Evolutionary conservation across 306 rosid species (phyloP).

Genomic region (Elaeagnus macrophylla): DNA sequence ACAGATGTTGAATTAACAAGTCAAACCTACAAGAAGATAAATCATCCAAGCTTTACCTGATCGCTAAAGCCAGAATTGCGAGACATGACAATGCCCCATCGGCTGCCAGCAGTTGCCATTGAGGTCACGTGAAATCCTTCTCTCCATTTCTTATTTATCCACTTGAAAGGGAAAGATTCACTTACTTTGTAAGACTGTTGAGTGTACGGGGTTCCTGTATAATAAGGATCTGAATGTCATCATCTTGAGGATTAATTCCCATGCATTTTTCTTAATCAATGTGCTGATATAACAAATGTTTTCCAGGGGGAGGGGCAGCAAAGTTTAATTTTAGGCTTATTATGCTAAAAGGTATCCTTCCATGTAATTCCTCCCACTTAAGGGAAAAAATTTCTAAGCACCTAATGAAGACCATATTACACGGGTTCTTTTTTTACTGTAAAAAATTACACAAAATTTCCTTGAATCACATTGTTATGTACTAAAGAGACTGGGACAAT

Average conservation of each 20-base stretch:
- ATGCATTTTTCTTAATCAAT: no score
- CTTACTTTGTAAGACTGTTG: slow-evolving; percentile 98
- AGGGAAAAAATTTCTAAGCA: no score
- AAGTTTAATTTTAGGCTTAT: no score
- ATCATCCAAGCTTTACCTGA: slow-evolving; percentile 47
- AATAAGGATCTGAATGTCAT: slow-evolving; percentile 4
- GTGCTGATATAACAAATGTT: no score
- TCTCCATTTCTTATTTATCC: slow-evolving; percentile 97
- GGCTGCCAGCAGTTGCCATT: slow-evolving; percentile 94
- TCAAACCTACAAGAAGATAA: neutral
- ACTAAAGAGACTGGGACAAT: no score
- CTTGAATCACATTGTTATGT: no score
- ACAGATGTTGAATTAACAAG: slow-evolving; percentile 1
- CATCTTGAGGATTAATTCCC: neutral
- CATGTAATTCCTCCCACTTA: no score
- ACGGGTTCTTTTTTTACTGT: no score
- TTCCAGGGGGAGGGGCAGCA: no score
- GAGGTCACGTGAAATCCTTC: slow-evolving; percentile 98
- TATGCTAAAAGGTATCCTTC: no score
- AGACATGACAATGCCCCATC: slow-evolving; percentile 97
- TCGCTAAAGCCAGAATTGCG: slow-evolving; percentile 92
- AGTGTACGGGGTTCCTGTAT: slow-evolving; percentile 72
- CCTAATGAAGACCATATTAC: no score
- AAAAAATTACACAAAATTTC: no score
- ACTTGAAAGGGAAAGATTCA: slow-evolving; percentile 94